Conservation (phyloP, 2,329 filamentous ascomycete species). For the Diaporthe vexans region DNA sequence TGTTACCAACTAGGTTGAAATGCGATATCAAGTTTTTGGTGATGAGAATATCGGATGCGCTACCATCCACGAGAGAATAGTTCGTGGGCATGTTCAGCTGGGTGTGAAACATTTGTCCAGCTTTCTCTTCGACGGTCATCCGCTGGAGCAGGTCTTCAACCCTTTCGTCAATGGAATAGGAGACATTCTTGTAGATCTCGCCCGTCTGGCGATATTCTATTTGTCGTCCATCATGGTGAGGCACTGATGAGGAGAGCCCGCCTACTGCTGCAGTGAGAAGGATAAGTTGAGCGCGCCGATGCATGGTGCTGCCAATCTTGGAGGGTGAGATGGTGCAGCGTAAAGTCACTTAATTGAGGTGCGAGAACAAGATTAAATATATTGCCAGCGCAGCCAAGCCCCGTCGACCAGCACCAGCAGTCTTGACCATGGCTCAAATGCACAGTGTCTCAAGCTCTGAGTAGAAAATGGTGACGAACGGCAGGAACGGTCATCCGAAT, state of each 20-base stretch:
- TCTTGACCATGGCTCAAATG: not conserved
- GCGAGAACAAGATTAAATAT: not conserved
- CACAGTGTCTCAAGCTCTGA: too few relatives aligned
- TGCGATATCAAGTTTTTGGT: constrained; percentile 39
- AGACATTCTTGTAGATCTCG: constrained; percentile 7
- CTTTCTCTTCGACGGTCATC: constrained; percentile 33
- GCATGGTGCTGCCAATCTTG: not conserved
- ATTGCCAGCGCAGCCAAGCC: not conserved
- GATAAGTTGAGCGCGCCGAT: not conserved
- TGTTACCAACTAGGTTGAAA: constrained; percentile 42
- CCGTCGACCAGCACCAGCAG: not conserved
- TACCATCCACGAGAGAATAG: not conserved
- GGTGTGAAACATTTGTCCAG: constrained; percentile 29
- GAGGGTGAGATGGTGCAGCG: not conserved
- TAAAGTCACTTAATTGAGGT: too few relatives aligned
- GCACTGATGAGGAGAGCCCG: constrained; percentile 5
- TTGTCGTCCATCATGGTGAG: not conserved
- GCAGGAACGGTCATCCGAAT: not conserved
- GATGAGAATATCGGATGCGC: constrained; percentile 18
- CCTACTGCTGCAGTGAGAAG: constrained; percentile 6
- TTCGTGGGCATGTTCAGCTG: constrained; percentile 19
- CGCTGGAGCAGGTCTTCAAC: constrained; percentile 31
- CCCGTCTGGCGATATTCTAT: constrained; percentile 1
- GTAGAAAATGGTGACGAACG: not conserved
- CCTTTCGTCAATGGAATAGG: not conserved